Evolutionary conservation across 495 filamentous ascomycete genomes (phyloP).

Genomic region (Neurospora sp.): DNA sequence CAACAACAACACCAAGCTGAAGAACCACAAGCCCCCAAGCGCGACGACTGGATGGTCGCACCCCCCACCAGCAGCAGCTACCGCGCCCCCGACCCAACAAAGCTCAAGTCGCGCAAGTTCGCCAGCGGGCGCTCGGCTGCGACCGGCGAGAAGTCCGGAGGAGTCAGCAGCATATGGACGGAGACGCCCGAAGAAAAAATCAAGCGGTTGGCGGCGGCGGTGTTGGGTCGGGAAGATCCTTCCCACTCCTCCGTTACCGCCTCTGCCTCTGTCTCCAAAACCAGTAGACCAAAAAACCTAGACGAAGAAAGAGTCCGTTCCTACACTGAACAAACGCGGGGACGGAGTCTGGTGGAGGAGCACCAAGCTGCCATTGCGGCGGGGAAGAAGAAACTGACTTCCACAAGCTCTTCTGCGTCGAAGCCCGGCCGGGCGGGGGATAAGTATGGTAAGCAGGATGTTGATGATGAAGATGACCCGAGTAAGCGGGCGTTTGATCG

Average conservation of each 20-base stretch:
- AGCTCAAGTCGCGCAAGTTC: constrained; percentile 75
- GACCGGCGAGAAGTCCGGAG: constrained; percentile 28
- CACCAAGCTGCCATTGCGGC: constrained; percentile 30
- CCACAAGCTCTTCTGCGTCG: not conserved
- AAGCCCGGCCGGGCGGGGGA: constrained; percentile 7
- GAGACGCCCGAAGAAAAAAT: constrained; percentile 87
- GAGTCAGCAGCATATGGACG: constrained; percentile 66
- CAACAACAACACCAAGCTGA: constrained; percentile 3
- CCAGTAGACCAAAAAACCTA: not conserved
- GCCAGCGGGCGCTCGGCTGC: constrained; percentile 19
- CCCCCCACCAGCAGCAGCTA: constrained; percentile 59
- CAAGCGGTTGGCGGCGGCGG: constrained; percentile 67
- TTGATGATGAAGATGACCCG: constrained; percentile 80
- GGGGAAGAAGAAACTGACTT: constrained; percentile 2
- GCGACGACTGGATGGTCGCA: constrained; percentile 92
- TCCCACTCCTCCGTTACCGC: not conserved
- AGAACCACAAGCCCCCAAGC: constrained; percentile 28
- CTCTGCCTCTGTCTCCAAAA: not conserved
- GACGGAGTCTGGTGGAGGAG: constrained; percentile 53
- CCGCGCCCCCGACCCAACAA: constrained; percentile 69
- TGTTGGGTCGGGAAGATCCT: constrained; percentile 58
- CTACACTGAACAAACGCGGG: constrained; percentile 42
- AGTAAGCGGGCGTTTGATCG: constrained; percentile 79
- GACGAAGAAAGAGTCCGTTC: constrained; percentile 22
- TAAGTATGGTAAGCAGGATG: constrained; percentile 30